Percentiles rank a stretch among this genome's conserved stretches.
These are phyloP conservation scores for Ogataea hybrid DNA, from an alignment of 1,139 yeast genomes.

Conservation along the genomic window DNA sequence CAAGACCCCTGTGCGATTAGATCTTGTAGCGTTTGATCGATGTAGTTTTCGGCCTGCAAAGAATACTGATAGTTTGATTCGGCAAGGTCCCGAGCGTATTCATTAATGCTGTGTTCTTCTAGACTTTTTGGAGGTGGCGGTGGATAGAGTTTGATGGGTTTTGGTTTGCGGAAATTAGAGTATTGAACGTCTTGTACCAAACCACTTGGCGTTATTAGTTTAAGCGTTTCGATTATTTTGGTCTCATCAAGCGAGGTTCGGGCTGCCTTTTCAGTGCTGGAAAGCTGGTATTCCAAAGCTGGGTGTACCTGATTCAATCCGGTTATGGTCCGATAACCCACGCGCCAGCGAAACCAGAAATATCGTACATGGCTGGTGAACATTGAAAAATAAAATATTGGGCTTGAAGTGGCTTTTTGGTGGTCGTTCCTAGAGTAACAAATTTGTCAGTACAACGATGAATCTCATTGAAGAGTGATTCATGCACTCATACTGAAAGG, in stretches of 20 bases:
- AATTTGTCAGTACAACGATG: too few relatives aligned
- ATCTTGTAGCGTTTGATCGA: constrained; percentile 12
- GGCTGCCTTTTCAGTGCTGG: too few relatives aligned
- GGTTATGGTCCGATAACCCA: not conserved
- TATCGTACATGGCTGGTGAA: too few relatives aligned
- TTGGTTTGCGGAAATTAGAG: constrained; percentile 5
- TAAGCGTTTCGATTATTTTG: not conserved
- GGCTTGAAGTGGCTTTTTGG: too few relatives aligned
- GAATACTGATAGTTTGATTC: constrained; percentile 8
- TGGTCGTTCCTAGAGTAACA: too few relatives aligned
- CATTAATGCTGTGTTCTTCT: constrained; percentile 4
- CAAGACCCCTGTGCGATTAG: constrained; percentile 5
- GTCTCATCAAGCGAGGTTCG: not conserved
- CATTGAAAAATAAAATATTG: too few relatives aligned
- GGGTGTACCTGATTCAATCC: too few relatives aligned
- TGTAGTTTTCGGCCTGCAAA: constrained; percentile 6
- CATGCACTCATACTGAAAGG: too few relatives aligned
- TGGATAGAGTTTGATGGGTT: constrained; percentile 5
- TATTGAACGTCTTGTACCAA: constrained; percentile 1
- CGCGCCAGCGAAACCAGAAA: not conserved
- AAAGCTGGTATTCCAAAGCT: too few relatives aligned
- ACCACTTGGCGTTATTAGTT: not conserved
- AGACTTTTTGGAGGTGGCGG: constrained; percentile 11
- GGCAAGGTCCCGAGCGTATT: constrained; percentile 7
- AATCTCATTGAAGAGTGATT: too few relatives aligned